phyloP scores from a whole-genome alignment of 306 rosid species.

The Fragaria iinumae region DNA sequence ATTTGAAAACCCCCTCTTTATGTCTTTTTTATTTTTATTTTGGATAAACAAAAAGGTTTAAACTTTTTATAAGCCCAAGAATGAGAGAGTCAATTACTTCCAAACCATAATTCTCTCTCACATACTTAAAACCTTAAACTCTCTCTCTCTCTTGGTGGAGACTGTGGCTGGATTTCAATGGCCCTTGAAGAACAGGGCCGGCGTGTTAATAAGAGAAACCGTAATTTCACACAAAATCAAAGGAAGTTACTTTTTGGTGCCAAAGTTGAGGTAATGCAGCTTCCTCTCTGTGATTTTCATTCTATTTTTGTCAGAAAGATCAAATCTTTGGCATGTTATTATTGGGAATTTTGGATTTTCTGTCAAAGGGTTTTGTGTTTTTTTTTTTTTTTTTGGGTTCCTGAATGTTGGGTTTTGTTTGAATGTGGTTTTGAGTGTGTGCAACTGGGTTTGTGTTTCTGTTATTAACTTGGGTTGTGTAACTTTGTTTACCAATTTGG shows the following conservation, averaged over 20 bases:
- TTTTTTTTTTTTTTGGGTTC: not conserved
- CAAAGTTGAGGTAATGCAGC: conserved; percentile 44
- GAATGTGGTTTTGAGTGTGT: not conserved
- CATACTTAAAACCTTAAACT: not conserved
- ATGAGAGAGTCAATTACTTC: not conserved
- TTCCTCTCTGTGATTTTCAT: not conserved
- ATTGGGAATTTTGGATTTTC: not conserved
- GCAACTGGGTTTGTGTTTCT: not conserved
- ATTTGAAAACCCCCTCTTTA: not conserved
- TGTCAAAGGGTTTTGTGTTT: not conserved
- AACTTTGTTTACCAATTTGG: not conserved
- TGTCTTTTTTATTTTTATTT: not conserved
- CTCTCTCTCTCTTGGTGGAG: not conserved
- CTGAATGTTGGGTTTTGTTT: not conserved
- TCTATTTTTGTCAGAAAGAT: not conserved
- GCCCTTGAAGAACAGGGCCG: conserved; percentile 13
- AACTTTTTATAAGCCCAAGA: not conserved
- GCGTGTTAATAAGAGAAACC: conserved; percentile 23
- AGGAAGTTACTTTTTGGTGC: conserved; percentile 29
- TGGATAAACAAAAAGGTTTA: not conserved
- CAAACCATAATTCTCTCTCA: not conserved
- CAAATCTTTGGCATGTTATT: not conserved
- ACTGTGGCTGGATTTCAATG: conserved; percentile 21
- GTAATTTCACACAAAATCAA: not conserved
- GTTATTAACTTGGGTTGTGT: not conserved